Evolutionary conservation across 2,329 filamentous ascomycete species (phyloP).

Genomic region (Verticillium dahliae): DNA sequence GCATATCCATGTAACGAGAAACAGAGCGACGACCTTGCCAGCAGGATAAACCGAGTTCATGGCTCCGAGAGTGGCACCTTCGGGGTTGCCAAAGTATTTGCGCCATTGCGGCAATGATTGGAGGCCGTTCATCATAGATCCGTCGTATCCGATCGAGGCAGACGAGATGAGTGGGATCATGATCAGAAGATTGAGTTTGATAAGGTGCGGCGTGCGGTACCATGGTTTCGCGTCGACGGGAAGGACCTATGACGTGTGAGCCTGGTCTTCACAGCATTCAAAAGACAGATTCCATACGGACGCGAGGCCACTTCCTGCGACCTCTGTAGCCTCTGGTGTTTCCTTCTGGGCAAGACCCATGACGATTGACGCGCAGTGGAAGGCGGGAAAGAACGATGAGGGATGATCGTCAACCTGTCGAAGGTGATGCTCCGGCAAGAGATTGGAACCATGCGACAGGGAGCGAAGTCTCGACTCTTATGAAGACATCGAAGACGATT

Average conservation of each 20-base stretch:
- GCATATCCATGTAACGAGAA: constrained; percentile 26
- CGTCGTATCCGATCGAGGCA: constrained; percentile 7
- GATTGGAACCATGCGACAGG: not conserved
- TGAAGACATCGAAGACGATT: not conserved
- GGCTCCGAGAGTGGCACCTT: constrained; percentile 25
- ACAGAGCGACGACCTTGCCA: constrained; percentile 29
- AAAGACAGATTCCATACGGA: not conserved
- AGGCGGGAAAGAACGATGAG: not conserved
- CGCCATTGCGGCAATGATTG: constrained; percentile 34
- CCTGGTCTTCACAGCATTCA: not conserved
- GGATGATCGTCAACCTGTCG: not conserved
- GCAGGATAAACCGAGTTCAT: constrained; percentile 29
- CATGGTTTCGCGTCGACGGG: constrained; percentile 32
- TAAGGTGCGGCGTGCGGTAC: constrained; percentile 34
- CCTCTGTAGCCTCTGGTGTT: not conserved
- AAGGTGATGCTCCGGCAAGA: not conserved
- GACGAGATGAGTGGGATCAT: constrained; percentile 25
- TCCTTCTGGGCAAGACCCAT: not conserved
- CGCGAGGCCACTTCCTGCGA: not conserved
- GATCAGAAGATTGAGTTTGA: constrained; percentile 35
- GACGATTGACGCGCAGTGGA: not conserved
- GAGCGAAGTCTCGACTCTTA: not conserved
- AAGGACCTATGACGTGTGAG: constrained; percentile 20
- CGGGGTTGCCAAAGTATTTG: constrained; percentile 28
- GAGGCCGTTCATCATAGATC: constrained; percentile 37